Evolutionary conservation across 306 rosid species (phyloP).

Genomic region (Pachyrhizus erosus): DNA sequence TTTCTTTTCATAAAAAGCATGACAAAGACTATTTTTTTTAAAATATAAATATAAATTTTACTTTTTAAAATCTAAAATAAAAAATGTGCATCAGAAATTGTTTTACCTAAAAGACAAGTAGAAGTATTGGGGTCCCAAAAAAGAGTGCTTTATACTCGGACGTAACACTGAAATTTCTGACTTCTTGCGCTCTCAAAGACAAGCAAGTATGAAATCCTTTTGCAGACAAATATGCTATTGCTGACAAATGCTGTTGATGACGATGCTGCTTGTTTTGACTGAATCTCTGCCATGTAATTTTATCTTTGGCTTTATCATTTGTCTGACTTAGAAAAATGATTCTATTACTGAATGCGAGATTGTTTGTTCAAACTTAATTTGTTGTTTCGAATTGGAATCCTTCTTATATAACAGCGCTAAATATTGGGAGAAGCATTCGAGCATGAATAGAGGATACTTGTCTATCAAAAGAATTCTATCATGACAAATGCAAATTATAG

Average conservation of each 20-base stretch:
- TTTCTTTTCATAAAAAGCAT: not conserved
- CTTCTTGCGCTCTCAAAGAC: constrained; percentile 48
- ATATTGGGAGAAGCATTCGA: too few species aligned
- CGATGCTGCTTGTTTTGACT: constrained; percentile 40
- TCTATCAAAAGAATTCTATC: too few species aligned
- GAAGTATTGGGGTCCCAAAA: constrained; percentile 31
- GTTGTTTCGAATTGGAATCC: too few species aligned
- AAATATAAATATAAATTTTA: not conserved
- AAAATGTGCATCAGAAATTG: not conserved
- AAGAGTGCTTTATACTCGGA: constrained; percentile 26
- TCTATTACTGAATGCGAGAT: too few species aligned
- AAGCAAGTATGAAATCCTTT: constrained; percentile 47
- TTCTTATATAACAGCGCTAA: too few species aligned
- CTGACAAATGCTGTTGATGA: constrained; percentile 38
- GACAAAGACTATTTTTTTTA: not conserved
- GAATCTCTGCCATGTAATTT: constrained; percentile 18
- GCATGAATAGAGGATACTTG: too few species aligned
- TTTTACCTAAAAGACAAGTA: not conserved
- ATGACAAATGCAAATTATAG: not conserved
- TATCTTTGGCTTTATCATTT: not conserved
- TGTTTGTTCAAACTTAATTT: too few species aligned
- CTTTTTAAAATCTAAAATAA: not conserved
- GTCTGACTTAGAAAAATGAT: not conserved
- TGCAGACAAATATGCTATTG: constrained; percentile 40
- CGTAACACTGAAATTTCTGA: constrained; percentile 44